Percentiles rank a stretch among this genome's conserved stretches.
Evolutionary conservation across 352 stramenopile genomes (phyloP).

Genomic region (Globisporangium cederbergense): DNA sequence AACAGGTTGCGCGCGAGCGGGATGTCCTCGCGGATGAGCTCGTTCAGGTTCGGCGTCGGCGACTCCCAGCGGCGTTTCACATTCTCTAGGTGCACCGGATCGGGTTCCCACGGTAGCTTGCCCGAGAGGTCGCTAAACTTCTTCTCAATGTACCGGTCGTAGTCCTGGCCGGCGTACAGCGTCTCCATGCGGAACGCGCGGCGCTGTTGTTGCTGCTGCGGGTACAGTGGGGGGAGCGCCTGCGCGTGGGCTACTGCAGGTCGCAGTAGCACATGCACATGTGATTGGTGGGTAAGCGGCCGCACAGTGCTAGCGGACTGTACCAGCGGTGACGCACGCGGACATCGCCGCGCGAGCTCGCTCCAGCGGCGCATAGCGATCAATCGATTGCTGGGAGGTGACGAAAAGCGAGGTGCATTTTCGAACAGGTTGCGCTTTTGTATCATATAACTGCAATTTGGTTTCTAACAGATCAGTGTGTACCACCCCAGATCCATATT

Average conservation of each 20-base stretch:
- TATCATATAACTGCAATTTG: not conserved
- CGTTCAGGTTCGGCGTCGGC: constrained; percentile 68
- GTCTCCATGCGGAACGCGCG: constrained; percentile 35
- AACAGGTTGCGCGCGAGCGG: constrained; percentile 69
- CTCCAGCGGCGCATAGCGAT: constrained; percentile 14
- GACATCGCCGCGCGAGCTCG: not conserved
- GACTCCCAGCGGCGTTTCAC: constrained; percentile 57
- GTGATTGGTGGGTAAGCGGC: not conserved
- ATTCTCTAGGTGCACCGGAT: constrained; percentile 47
- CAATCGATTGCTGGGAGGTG: not conserved
- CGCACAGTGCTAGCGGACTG: not conserved
- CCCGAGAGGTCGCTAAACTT: constrained; percentile 75
- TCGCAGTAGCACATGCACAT: not conserved
- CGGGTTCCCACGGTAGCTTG: constrained; percentile 76
- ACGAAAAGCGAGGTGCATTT: not conserved
- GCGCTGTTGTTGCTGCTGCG: not conserved
- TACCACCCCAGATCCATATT: not conserved
- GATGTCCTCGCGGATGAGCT: constrained; percentile 79
- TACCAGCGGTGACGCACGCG: not conserved
- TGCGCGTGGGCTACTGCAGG: not conserved
- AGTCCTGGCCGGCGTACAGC: constrained; percentile 76
- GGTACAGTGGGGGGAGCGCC: not conserved
- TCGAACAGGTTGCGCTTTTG: not conserved
- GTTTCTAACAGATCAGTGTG: not conserved
- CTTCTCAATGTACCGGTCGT: constrained; percentile 60